These are phyloP conservation scores for Apiosordaria backusii DNA, from an alignment of 495 filamentous ascomycete genomes.

Conservation along the genomic window DNA sequence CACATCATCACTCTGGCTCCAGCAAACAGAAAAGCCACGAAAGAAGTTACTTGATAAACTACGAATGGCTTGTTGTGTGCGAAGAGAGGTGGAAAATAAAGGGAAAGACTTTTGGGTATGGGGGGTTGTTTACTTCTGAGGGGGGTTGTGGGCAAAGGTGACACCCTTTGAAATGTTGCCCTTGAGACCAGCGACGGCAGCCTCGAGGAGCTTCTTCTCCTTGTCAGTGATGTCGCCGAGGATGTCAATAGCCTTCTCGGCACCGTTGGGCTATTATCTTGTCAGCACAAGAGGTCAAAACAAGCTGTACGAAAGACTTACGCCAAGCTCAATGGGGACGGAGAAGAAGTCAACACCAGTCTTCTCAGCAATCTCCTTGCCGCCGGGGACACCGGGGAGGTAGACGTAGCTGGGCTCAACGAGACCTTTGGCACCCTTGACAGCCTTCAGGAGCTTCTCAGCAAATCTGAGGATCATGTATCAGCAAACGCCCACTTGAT, in stretches of 20 bases:
- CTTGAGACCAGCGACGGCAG: conserved; percentile 69
- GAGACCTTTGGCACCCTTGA: conserved; percentile 82
- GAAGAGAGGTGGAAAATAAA: conserved; percentile 7
- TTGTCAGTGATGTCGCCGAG: conserved; percentile 67
- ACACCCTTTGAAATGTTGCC: conserved; percentile 93
- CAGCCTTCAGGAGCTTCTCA: conserved; percentile 86
- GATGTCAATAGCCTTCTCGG: conserved; percentile 75
- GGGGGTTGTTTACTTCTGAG: conserved; percentile 39
- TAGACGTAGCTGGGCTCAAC: conserved; percentile 94
- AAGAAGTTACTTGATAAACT: conserved; percentile 7
- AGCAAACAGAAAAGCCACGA: background rate
- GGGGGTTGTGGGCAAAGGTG: conserved; percentile 77
- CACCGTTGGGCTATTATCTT: conserved; percentile 65
- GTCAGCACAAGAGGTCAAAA: conserved; percentile 27
- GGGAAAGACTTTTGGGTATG: conserved; percentile 1
- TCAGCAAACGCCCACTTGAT: conserved; percentile 18
- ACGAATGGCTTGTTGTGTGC: background rate
- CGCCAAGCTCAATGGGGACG: conserved; percentile 88
- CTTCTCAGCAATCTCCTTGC: conserved; percentile 75
- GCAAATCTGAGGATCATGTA: conserved; percentile 63
- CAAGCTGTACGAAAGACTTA: conserved; percentile 47
- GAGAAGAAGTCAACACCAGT: conserved; percentile 93
- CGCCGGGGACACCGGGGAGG: conserved; percentile 82
- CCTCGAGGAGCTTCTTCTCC: conserved; percentile 83
- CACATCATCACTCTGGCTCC: conserved; percentile 13